Evolutionary conservation across 2,329 filamentous ascomycete genomes (phyloP).

Genomic region (Phyllosticta paracitricarpa): DNA sequence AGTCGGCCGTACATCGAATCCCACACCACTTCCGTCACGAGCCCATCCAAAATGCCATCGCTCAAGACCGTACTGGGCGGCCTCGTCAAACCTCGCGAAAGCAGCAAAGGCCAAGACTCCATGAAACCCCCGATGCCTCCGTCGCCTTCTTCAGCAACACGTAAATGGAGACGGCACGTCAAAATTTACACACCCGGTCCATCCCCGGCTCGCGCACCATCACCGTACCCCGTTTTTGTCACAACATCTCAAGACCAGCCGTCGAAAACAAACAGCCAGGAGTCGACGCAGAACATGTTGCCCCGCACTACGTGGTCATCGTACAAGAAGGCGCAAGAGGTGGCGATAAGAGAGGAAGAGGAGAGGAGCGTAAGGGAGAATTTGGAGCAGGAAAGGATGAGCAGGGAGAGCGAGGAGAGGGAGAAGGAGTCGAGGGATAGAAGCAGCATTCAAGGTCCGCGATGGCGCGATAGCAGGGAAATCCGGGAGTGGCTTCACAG

Average conservation of each 20-base stretch:
- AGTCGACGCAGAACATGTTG: background rate
- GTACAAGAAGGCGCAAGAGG: background rate
- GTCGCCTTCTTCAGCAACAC: background rate
- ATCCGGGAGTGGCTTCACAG: constrained; percentile 24
- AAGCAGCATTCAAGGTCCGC: background rate
- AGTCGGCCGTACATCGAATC: background rate
- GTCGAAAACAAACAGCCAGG: too few species aligned
- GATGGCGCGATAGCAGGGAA: constrained; percentile 5
- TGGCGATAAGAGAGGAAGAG: background rate
- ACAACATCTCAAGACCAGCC: background rate
- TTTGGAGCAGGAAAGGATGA: background rate
- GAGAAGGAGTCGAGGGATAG: background rate
- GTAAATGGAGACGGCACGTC: background rate
- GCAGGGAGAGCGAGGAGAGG: background rate
- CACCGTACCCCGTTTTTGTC: background rate
- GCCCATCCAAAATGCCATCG: background rate
- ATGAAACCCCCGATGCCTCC: background rate
- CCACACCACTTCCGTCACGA: background rate
- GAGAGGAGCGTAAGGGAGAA: background rate
- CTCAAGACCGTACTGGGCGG: background rate
- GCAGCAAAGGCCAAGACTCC: background rate
- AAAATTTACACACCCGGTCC: background rate
- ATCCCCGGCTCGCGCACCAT: background rate
- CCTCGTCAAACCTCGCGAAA: background rate
- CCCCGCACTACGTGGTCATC: background rate